Percentiles rank a stretch among this genome's conserved stretches.
phyloP scores from a whole-genome alignment of 2,329 filamentous ascomycete species.

The Zasmidium cellare region DNA sequence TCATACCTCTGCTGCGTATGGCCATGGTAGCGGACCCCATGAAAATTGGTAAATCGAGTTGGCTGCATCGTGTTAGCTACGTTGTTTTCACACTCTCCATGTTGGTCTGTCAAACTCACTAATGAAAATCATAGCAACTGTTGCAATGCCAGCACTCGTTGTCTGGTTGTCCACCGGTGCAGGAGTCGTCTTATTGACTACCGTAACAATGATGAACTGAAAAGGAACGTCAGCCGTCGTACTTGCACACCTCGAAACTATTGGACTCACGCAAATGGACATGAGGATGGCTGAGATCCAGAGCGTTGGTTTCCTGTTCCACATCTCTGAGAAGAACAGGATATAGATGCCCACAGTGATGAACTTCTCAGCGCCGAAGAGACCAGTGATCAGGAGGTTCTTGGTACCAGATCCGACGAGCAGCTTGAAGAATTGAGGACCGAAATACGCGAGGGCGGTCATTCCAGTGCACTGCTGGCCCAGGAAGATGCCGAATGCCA shows the following conservation, averaged over 20 bases:
- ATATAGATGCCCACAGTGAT: constrained; percentile 50
- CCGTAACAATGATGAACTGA: constrained; percentile 34
- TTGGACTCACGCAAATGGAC: constrained; percentile 28
- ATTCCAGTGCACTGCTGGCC: constrained; percentile 57
- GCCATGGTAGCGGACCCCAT: constrained; percentile 54
- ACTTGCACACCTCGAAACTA: neutral
- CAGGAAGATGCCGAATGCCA: constrained; percentile 51
- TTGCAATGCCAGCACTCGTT: constrained; percentile 48
- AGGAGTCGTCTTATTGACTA: constrained; percentile 35
- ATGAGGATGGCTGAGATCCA: constrained; percentile 33
- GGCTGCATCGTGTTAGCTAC: constrained; percentile 28
- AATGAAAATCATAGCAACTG: constrained; percentile 57
- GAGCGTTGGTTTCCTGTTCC: constrained; percentile 39
- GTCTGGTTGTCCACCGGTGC: constrained; percentile 27
- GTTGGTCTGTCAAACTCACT: neutral
- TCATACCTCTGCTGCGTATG: constrained; percentile 45
- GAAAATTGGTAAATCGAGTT: constrained; percentile 55
- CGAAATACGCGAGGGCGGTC: constrained; percentile 57
- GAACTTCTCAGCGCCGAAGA: constrained; percentile 57
- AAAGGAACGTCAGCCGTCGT: neutral
- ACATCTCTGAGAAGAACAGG: constrained; percentile 52
- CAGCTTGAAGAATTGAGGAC: constrained; percentile 56
- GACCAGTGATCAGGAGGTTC: constrained; percentile 52
- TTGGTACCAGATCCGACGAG: constrained; percentile 49
- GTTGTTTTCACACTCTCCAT: neutral